These are phyloP conservation scores for Keithomyces neogunnii DNA, from an alignment of 2,329 filamentous ascomycete genomes.

Conservation along the genomic window DNA sequence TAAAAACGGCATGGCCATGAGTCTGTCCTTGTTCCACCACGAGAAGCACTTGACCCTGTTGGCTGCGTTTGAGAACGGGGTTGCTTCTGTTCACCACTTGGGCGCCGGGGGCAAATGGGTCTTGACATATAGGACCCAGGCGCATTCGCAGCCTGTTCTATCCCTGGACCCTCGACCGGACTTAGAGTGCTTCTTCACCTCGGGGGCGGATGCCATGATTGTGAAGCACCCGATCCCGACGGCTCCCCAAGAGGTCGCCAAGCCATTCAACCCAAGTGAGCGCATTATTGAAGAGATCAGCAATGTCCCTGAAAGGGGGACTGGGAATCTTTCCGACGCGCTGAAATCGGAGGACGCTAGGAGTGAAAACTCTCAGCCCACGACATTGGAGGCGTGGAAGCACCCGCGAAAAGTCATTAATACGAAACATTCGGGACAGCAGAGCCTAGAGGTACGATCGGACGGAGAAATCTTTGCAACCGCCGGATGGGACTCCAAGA, in stretches of 20 bases:
- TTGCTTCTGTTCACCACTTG: slow-evolving; percentile 57
- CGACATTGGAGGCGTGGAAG: slow-evolving; percentile 22
- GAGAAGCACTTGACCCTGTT: slow-evolving; percentile 50
- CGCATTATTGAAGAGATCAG: slow-evolving; percentile 1
- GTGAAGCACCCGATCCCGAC: slow-evolving; percentile 62
- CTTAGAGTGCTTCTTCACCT: slow-evolving; percentile 62
- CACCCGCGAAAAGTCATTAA: slow-evolving; percentile 54
- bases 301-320: slow-evolving; percentile 8
- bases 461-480: slow-evolving; percentile 83
- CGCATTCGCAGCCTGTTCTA: slow-evolving; percentile 73
- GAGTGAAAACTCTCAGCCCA: slow-evolving; percentile 1
- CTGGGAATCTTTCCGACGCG: slow-evolving; percentile 17
- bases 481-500: slow-evolving; percentile 80
- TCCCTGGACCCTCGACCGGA: slow-evolving; percentile 53
- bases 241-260: slow-evolving; percentile 15
- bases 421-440: slow-evolving; percentile 87
- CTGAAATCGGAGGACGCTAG: slow-evolving; percentile 7
- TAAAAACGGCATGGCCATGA: slow-evolving; percentile 81
- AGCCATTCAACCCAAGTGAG: slow-evolving; percentile 5
- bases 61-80: slow-evolving; percentile 80
- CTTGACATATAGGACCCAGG: slow-evolving; percentile 53
- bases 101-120: slow-evolving; percentile 32
- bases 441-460: slow-evolving; percentile 65
- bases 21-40: slow-evolving; percentile 53
- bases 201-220: slow-evolving; percentile 71